Evolutionary conservation across 2,329 filamentous ascomycete genomes (phyloP), one percentile per base, ranked within the genome.

Genomic region (Teratosphaeria pseudoeucalypti): DNA sequence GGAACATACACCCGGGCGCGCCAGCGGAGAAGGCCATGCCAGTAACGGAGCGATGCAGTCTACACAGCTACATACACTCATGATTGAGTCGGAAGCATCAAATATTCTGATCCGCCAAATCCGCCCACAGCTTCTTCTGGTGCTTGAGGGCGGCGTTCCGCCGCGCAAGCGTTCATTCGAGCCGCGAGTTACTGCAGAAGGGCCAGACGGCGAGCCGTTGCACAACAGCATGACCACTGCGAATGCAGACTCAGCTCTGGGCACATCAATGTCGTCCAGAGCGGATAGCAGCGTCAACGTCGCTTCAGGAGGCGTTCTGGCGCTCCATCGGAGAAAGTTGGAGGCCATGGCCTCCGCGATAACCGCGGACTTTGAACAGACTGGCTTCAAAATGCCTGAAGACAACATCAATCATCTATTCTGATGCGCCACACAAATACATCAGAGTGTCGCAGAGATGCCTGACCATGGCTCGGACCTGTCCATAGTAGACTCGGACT

Each of bases 351-450:
- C 76, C 0, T 70, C 72, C 29, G 76, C 74, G 47, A 74, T 79
- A 10, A 65, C 74, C 52, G 64, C 65, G 11, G 77, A 79, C 52
- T 78, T 80, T 57, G 70, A 77, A 53, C 67, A 70, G 27, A 75
- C 73, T 47, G 75, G 75, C 7, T 80, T 80, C 63, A 67, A 76
- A 52, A 79, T 79, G 77, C 78, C 78, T 14, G 75, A 75, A 54
- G 76, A 73, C 23, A 59, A 61, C n/a, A 61, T 57, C 52, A 64
- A 66, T 52, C 66, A 67, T n/a, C 63, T 70, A 49, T 72, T 72
- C 60, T 72, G 62, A 69, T 29, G 43, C 43, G 19, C 3, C 16
- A 10, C 9, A 23, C 43, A 23, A 49, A 6, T 5, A 49, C n/a
- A 23, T 19, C 43, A 49, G 43, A 16, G 19, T 23, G 23, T 10